Conservation (phyloP, 2,329 filamentous ascomycete genomes). For the Pestalotiopsis sp. region DNA sequence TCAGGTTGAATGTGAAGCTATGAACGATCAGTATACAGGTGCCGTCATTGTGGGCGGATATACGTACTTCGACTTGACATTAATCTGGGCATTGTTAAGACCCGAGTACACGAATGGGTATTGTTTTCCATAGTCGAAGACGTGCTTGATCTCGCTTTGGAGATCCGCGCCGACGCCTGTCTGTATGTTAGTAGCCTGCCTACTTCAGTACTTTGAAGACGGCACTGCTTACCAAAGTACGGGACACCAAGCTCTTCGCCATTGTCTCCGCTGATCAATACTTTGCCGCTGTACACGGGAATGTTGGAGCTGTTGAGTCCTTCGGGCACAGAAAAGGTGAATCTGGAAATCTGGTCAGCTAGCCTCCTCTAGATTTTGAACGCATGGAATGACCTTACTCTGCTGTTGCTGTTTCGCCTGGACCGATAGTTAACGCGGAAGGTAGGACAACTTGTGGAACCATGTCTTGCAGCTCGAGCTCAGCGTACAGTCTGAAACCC, state of each 20-base stretch:
- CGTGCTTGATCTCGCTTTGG: conserved; percentile 18
- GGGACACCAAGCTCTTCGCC: conserved; percentile 36
- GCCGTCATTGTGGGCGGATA: background rate
- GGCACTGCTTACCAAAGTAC: conserved; percentile 28
- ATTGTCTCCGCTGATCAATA: conserved; percentile 34
- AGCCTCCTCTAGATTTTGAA: background rate
- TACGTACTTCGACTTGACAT: conserved; percentile 22
- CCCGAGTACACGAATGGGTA: conserved; percentile 20
- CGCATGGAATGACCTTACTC: conserved; percentile 16
- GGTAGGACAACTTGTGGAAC: conserved; percentile 18
- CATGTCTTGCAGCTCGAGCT: conserved; percentile 19
- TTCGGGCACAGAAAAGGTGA: conserved; percentile 23
- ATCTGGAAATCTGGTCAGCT: background rate
- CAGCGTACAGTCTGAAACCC: conserved; percentile 17
- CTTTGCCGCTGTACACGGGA: conserved; percentile 37
- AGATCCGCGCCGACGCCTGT: conserved; percentile 22
- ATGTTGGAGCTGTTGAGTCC: conserved; percentile 29
- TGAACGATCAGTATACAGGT: background rate
- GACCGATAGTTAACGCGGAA: conserved; percentile 16
- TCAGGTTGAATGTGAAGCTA: conserved; percentile 31
- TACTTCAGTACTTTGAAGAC: fast-evolving
- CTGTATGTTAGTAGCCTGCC: background rate
- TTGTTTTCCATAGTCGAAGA: conserved; percentile 20
- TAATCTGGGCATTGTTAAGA: conserved; percentile 8
- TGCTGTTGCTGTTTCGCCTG: conserved; percentile 19